Percentiles rank a stretch among this genome's conserved stretches.
These are phyloP conservation scores for Glycine tomentella DNA, from an alignment of 306 rosid species.

Conservation along the genomic window DNA sequence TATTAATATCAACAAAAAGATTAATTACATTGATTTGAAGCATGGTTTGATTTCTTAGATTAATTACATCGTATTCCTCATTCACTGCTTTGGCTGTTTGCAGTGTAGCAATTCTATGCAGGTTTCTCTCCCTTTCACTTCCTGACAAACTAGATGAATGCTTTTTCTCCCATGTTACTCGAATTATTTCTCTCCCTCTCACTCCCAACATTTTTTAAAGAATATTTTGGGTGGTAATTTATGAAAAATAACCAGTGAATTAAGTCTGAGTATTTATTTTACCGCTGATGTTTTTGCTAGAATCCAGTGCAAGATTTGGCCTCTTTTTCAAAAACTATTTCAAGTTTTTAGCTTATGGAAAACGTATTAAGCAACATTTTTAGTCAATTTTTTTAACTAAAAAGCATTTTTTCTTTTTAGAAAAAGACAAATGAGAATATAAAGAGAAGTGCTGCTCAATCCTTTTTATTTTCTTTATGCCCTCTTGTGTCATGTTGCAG, in stretches of 20 bases:
- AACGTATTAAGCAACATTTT: neutral
- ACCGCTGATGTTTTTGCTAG: too few species aligned
- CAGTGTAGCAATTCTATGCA: neutral
- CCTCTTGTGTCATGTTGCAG: constrained; percentile 52
- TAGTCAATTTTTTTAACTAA: neutral
- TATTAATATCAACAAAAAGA: constrained; percentile 17
- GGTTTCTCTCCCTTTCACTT: neutral
- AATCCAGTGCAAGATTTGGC: too few species aligned
- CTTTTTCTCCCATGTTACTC: neutral
- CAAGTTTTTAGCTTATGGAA: neutral
- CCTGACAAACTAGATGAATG: too few species aligned
- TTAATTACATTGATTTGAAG: constrained; percentile 18
- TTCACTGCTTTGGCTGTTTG: too few species aligned
- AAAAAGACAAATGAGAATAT: neutral
- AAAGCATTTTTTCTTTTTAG: neutral
- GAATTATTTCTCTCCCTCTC: neutral
- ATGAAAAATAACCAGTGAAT: too few species aligned
- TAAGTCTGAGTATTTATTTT: too few species aligned
- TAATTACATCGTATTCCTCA: too few species aligned
- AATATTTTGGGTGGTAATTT: too few species aligned
- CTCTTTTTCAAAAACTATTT: neutral
- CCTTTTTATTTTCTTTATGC: neutral
- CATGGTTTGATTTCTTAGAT: neutral
- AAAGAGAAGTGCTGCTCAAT: neutral
- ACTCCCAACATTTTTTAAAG: too few species aligned